Percentiles rank a stretch among this genome's conserved stretches.
These are phyloP conservation scores for Boechera stricta DNA, from an alignment of 345 rosid species.

Conservation along the genomic window DNA sequence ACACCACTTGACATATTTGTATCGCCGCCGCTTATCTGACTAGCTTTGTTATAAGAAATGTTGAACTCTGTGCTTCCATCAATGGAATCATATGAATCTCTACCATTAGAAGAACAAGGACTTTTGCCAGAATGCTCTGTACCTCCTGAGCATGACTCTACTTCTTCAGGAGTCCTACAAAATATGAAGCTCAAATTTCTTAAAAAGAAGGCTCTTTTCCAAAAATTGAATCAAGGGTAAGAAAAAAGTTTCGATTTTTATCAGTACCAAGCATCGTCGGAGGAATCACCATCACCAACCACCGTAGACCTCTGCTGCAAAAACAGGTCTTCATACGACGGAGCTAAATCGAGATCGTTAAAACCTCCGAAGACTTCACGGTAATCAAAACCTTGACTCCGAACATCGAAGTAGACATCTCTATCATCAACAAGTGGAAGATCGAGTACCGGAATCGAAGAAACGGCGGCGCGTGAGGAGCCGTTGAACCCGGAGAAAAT, in stretches of 20 bases:
- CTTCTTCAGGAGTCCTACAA: constrained; percentile 76
- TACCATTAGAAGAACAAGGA: constrained; percentile 59
- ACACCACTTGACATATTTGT: constrained; percentile 53
- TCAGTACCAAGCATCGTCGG: constrained; percentile 81
- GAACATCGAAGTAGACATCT: constrained; percentile 66
- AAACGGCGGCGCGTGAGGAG: constrained; percentile 62
- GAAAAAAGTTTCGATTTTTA: neutral
- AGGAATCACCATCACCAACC: constrained; percentile 56
- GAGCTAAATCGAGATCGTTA: constrained; percentile 61
- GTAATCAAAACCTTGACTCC: constrained; percentile 70
- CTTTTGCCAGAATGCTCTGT: constrained; percentile 63
- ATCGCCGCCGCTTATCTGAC: constrained; percentile 40
- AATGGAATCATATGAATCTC: constrained; percentile 63
- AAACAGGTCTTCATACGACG: constrained; percentile 66
- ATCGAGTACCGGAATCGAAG: constrained; percentile 93
- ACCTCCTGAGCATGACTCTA: constrained; percentile 64
- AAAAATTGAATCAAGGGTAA: neutral
- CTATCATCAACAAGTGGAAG: constrained; percentile 61
- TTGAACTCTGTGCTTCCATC: constrained; percentile 67
- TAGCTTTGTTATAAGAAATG: constrained; percentile 72
- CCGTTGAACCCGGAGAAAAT: constrained; percentile 77
- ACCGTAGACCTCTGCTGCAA: constrained; percentile 50
- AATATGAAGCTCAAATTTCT: neutral
- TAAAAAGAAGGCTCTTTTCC: neutral
- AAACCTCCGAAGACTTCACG: constrained; percentile 78